These are phyloP conservation scores for Collybiopsis luxurians DNA, from an alignment of 768 basidiomycete species.

Conservation along the genomic window DNA sequence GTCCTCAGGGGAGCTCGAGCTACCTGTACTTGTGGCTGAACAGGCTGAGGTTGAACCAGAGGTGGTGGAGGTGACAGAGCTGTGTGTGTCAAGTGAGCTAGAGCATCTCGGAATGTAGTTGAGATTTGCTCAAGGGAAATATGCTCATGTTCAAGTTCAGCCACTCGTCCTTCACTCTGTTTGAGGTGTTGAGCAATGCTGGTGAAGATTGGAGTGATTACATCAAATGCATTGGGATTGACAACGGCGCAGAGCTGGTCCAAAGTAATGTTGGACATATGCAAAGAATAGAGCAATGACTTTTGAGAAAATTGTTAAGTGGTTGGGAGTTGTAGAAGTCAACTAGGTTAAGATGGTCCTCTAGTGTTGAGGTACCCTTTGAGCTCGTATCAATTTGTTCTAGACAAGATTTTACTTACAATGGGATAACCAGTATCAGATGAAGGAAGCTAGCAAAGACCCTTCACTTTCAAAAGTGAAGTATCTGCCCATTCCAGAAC, in stretches of 20 bases:
- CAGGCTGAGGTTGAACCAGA: neutral
- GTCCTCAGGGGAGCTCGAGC: neutral
- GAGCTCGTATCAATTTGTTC: neutral
- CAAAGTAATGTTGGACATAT: neutral
- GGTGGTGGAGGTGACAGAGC: neutral
- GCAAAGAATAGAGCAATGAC: neutral
- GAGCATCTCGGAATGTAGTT: neutral
- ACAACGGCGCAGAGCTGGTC: neutral
- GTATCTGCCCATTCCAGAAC: neutral
- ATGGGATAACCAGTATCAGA: neutral
- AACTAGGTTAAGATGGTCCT: neutral
- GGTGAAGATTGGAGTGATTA: neutral
- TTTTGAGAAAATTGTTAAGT: neutral
- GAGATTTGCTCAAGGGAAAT: neutral
- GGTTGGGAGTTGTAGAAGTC: neutral
- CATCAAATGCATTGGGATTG: neutral
- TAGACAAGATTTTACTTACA: neutral
- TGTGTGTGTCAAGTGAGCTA: neutral
- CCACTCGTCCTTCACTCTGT: neutral
- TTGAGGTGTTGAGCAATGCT: neutral
- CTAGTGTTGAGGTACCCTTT: neutral
- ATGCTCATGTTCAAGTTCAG: neutral
- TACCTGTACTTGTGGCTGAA: neutral
- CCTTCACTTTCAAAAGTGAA: conserved; percentile 2
- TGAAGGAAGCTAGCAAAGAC: neutral